A percentile compares a stretch with the other conserved stretches of the same genome.
Evolutionary conservation across 2,329 filamentous ascomycete species (phyloP).

Genomic region (Xenosphaeropsis pyriputrescens): DNA sequence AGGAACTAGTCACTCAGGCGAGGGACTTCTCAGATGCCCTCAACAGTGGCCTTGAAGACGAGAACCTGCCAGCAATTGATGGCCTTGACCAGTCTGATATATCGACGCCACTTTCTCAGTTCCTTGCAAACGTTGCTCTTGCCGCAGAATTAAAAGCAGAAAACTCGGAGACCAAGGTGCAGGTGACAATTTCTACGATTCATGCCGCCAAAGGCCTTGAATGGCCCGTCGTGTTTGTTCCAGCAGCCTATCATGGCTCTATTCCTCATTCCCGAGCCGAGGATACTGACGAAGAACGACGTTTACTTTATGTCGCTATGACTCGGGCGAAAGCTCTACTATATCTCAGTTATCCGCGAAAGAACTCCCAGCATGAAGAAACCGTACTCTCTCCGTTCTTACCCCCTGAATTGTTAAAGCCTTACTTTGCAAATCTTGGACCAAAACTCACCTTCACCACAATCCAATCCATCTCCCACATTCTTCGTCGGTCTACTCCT

Average conservation of each 20-base stretch:
- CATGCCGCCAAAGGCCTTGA: conserved; percentile 93
- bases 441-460: conserved; percentile 51
- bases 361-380: conserved; percentile 46
- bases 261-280: conserved; percentile 83
- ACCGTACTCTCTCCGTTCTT: conserved; percentile 63
- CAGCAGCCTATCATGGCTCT: conserved; percentile 75
- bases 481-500: conserved; percentile 47
- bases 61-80: conserved; percentile 51
- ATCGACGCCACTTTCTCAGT: conserved; percentile 50
- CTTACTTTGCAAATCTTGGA: conserved; percentile 43
- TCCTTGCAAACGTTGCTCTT: conserved; percentile 83
- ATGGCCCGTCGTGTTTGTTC: conserved; percentile 92
- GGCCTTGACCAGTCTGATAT: conserved; percentile 56
- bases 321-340: conserved; percentile 77
- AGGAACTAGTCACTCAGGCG: conserved; percentile 73
- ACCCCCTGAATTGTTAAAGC: conserved; percentile 32
- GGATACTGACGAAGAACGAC: conserved; percentile 73
- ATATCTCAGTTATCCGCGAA: conserved; percentile 69
- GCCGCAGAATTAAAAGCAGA: conserved; percentile 62
- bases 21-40: conserved; percentile 42
- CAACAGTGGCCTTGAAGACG: conserved; percentile 26
- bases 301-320: conserved; percentile 92
- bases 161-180: conserved; percentile 37
- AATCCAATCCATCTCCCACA: conserved; percentile 53
- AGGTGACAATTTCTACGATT: conserved; percentile 88